A percentile compares a stretch with the other conserved stretches of the same genome.
phyloP scores from a whole-genome alignment of 768 basidiomycete species.

The Mycena maculata region DNA sequence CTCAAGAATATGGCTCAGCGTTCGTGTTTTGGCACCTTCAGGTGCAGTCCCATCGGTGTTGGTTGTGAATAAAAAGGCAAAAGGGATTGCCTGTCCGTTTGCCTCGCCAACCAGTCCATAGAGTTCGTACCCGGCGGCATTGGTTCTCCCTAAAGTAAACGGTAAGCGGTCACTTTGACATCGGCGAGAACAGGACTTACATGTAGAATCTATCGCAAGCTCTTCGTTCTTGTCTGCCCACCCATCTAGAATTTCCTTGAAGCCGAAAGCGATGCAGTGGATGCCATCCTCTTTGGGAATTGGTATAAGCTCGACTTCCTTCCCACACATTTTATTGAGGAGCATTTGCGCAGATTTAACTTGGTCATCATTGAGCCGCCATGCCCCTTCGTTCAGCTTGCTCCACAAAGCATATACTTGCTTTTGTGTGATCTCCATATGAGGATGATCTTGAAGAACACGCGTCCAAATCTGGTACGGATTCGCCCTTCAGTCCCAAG shows the following conservation, averaged over 20 bases:
- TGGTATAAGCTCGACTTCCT: background rate
- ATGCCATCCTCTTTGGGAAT: background rate
- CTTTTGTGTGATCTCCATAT: background rate
- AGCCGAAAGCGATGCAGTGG: background rate
- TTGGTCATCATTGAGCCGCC: slow-evolving; percentile 1
- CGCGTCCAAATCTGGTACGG: background rate
- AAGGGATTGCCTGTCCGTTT: too few species aligned
- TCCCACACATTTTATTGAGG: background rate
- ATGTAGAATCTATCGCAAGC: background rate
- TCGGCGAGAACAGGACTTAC: too few species aligned
- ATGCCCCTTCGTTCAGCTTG: background rate
- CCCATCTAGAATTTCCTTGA: background rate
- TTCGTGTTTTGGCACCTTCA: too few species aligned
- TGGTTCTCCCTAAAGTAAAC: too few species aligned
- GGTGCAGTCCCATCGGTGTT: too few species aligned
- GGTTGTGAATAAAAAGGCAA: too few species aligned
- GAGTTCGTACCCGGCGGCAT: too few species aligned
- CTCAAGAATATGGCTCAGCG: too few species aligned
- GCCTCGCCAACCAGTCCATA: too few species aligned
- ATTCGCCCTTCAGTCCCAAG: background rate
- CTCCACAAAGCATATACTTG: background rate
- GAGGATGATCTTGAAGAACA: background rate
- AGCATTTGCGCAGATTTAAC: slow-evolving; percentile 4
- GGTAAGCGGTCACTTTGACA: too few species aligned
- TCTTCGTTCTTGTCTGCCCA: background rate